A percentile compares a stretch with the other conserved stretches of the same genome.
Conservation (phyloP, 345 rosid species). For the Hevea brasiliensis region DNA sequence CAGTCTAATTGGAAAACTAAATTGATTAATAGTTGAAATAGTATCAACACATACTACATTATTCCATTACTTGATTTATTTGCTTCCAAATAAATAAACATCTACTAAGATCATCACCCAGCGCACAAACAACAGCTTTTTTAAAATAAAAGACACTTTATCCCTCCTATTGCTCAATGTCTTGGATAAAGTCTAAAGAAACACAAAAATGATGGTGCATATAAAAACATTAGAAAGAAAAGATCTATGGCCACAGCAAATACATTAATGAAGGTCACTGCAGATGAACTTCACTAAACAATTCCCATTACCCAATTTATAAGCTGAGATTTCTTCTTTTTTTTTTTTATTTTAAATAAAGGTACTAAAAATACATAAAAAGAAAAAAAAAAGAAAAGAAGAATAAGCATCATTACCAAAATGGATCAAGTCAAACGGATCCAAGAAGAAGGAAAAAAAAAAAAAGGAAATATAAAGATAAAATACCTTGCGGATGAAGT, state of each 20-base stretch:
- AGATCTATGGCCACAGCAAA: background rate
- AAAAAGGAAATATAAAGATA: background rate
- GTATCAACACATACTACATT: background rate
- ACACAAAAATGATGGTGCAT: background rate
- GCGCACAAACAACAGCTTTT: background rate
- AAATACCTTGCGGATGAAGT: conserved; percentile 70
- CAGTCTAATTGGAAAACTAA: background rate
- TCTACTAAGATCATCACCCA: background rate
- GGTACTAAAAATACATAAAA: no score
- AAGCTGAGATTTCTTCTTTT: background rate
- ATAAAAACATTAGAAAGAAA: background rate
- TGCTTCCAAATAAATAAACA: background rate
- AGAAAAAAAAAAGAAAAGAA: background rate
- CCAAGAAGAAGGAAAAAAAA: background rate
- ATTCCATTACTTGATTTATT: background rate
- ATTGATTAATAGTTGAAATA: background rate
- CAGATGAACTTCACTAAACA: background rate
- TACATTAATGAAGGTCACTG: background rate
- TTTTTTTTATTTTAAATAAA: no score
- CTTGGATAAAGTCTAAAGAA: background rate
- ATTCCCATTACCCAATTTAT: background rate
- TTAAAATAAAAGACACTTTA: background rate
- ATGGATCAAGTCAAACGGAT: background rate
- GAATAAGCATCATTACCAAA: background rate
- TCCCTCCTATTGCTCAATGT: background rate